phyloP scores from a whole-genome alignment of 768 basidiomycete species.

The Lyophyllum shimeji region DNA sequence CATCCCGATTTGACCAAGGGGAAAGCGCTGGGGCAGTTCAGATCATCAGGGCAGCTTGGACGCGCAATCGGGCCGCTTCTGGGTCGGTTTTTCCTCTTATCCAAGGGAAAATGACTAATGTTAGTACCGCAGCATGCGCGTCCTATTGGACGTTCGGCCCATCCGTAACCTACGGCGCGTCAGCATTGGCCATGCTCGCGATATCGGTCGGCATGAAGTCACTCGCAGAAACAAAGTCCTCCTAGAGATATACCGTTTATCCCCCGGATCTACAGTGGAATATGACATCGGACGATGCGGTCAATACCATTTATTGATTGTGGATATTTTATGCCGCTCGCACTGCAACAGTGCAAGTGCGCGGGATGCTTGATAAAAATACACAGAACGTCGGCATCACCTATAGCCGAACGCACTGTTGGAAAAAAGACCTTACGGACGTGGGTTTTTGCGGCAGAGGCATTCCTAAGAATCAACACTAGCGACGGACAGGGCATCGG shows the following conservation, averaged over 20 bases:
- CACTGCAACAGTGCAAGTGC: constrained; percentile 14
- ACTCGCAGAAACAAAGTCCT: constrained; percentile 37
- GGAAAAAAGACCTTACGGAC: background rate
- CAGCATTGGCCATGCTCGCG: constrained; percentile 63
- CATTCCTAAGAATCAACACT: no score
- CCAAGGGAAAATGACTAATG: constrained; percentile 19
- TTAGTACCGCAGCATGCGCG: constrained; percentile 66
- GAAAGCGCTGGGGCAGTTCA: constrained; percentile 79
- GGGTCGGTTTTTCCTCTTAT: constrained; percentile 45
- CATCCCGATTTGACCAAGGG: constrained; percentile 81
- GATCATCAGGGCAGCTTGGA: constrained; percentile 93
- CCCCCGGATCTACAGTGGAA: background rate
- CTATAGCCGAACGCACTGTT: background rate
- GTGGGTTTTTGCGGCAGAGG: no score
- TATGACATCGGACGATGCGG: background rate
- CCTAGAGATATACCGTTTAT: constrained; percentile 11
- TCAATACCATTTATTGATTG: constrained; percentile 5
- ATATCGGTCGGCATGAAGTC: constrained; percentile 59
- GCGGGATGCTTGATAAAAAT: constrained; percentile 11
- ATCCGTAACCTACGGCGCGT: constrained; percentile 65
- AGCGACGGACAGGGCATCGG: background rate
- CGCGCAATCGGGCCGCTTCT: constrained; percentile 89
- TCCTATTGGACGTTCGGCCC: constrained; percentile 90
- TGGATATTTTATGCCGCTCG: constrained; percentile 6
- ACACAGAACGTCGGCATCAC: constrained; percentile 2